These are phyloP conservation scores for Trypanosoma cruzi DNA, from an alignment of 208 protist species.

Conservation along the genomic window DNA sequence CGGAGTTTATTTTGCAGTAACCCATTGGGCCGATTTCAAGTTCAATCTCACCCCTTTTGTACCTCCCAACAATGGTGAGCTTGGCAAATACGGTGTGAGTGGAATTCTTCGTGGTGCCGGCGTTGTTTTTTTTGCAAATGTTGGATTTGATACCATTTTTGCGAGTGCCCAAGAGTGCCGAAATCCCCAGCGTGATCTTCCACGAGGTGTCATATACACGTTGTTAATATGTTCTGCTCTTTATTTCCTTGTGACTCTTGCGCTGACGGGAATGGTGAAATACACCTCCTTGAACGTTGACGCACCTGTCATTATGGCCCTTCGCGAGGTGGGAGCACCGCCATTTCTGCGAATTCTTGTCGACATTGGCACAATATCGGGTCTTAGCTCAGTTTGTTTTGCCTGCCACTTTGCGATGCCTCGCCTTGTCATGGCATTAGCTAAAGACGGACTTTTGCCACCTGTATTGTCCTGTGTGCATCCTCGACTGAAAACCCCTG, in stretches of 20 bases:
- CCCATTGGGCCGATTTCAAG: slow-evolving; percentile 20
- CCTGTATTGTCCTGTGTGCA: slow-evolving; percentile 24
- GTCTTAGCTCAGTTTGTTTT: slow-evolving; percentile 42
- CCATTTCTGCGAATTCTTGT: slow-evolving; percentile 27
- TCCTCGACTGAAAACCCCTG: slow-evolving; percentile 14
- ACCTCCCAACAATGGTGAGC: slow-evolving; percentile 31
- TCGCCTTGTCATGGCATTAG: slow-evolving; percentile 34
- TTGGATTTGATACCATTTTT: slow-evolving; percentile 53
- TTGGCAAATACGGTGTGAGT: slow-evolving; percentile 34
- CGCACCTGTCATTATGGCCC: slow-evolving; percentile 34
- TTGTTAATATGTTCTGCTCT: slow-evolving; percentile 34
- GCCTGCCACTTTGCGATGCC: slow-evolving; percentile 37
- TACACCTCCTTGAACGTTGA: slow-evolving; percentile 35
- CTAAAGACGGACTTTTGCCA: slow-evolving; percentile 38
- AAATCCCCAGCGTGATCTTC: slow-evolving; percentile 40
- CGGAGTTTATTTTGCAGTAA: slow-evolving; percentile 21
- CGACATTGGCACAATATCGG: slow-evolving; percentile 36
- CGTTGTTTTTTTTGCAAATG: slow-evolving; percentile 53
- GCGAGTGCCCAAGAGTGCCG: slow-evolving; percentile 37
- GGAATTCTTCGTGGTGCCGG: slow-evolving; percentile 37
- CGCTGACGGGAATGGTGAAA: slow-evolving; percentile 37
- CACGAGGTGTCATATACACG: slow-evolving; percentile 34
- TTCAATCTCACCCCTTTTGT: slow-evolving; percentile 44
- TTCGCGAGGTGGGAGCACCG: slow-evolving; percentile 26
- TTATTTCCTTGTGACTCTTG: slow-evolving; percentile 40